Evolutionary conservation across 306 rosid genomes (phyloP).

Genomic region (Glycyrrhiza uralensis): DNA sequence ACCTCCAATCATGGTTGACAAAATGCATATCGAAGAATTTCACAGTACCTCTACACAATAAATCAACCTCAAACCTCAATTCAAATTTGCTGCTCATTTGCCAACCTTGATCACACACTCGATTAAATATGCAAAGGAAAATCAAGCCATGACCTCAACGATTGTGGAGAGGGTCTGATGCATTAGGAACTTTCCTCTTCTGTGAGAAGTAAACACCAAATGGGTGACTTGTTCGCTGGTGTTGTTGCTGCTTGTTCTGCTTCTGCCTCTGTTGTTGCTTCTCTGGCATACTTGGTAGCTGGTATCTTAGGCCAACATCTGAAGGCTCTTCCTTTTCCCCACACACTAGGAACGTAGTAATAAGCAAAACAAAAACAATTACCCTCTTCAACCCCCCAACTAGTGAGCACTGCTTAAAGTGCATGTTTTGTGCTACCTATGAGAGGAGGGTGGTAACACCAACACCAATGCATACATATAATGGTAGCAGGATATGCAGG

Average conservation of each 20-base stretch:
- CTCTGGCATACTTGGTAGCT: conserved; percentile 2
- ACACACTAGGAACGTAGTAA: conserved; percentile 34
- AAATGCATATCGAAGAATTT: conserved; percentile 20
- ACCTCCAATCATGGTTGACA: conserved; percentile 24
- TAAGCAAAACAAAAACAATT: conserved; percentile 36
- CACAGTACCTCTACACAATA: background rate
- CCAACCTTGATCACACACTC: conserved; percentile 14
- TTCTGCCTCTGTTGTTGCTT: conserved; percentile 26
- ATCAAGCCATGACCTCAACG: conserved; percentile 42
- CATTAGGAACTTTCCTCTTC: conserved; percentile 84
- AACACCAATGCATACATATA: conserved; percentile 6
- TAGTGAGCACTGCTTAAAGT: conserved; percentile 19
- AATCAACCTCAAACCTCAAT: background rate
- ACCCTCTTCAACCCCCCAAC: conserved; percentile 36
- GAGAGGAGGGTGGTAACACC: background rate
- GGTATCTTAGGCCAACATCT: background rate
- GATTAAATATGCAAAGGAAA: background rate
- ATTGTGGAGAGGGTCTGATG: conserved; percentile 94
- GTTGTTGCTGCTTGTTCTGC: conserved; percentile 13
- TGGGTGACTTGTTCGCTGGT: conserved; percentile 20
- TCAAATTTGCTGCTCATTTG: background rate
- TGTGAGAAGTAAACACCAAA: conserved; percentile 46
- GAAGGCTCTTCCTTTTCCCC: conserved; percentile 34
- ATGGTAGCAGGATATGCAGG: background rate
- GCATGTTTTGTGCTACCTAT: conserved; percentile 36